A percentile compares a stretch with the other conserved stretches of the same genome.
These are phyloP conservation scores for Funneliformis mosseae DNA, from an alignment of 192 early-diverging fungal genomes.

Conservation along the genomic window DNA sequence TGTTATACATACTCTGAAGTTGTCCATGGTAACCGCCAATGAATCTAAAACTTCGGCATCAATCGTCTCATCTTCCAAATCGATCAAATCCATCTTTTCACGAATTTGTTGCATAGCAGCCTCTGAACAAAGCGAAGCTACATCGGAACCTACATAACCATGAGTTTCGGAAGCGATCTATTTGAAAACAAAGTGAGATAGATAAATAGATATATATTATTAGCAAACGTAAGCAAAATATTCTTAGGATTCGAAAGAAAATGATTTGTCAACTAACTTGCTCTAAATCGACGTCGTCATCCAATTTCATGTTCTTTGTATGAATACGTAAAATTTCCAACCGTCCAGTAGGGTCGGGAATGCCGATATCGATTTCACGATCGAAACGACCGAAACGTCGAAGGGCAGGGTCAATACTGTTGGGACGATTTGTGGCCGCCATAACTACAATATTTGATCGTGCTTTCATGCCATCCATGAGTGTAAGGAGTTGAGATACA, in stretches of 20 bases:
- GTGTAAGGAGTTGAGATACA: conserved; percentile 96
- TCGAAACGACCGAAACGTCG: conserved; percentile 99
- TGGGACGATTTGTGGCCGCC: conserved; percentile 99
- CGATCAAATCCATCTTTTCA: conserved; percentile 99
- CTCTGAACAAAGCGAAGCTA: conserved; percentile 97
- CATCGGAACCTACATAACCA: conserved; percentile 96
- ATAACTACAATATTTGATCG: conserved; percentile 98
- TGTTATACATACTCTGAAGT: conserved; percentile 72
- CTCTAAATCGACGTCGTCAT: conserved; percentile 96
- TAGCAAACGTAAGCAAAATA: neutral
- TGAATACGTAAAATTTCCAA: conserved; percentile 99
- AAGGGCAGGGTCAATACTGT: conserved; percentile 97
- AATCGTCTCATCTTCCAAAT: conserved; percentile 97
- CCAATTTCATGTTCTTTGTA: conserved; percentile 99
- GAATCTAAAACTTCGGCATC: conserved; percentile 96
- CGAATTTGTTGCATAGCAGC: conserved; percentile 99
- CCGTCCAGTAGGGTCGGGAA: conserved; percentile 97
- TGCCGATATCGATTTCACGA: conserved; percentile 98
- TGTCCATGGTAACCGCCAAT: conserved; percentile 96
- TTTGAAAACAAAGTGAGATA: neutral
- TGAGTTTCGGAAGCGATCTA: conserved; percentile 94
- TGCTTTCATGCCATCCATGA: conserved; percentile 98
- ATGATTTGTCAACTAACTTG: conserved; percentile 44
- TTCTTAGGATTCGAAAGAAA: neutral
- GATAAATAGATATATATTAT: too few species aligned